Evolutionary conservation across 2,329 filamentous ascomycete species (phyloP), one percentile per base, ranked within the genome.

Genomic region (Aureobasidium subglaciale): DNA sequence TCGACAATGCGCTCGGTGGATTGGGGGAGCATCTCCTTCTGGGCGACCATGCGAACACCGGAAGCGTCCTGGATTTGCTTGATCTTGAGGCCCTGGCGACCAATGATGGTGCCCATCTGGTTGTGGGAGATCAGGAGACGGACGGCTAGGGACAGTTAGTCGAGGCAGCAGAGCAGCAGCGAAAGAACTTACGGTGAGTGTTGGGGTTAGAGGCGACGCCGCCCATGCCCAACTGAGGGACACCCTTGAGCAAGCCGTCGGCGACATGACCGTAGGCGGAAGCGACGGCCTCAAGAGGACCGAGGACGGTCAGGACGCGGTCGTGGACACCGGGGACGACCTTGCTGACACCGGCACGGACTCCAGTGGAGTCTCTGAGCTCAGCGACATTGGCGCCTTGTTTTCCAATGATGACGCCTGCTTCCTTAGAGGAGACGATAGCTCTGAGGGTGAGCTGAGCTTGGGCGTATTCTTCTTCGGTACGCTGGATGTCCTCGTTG

Each of bases 31-130:
- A 99, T 99, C 68, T 99, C 93, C 76, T 99, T 99, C 74, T 99
- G 93, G 37, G 93, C 93, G 46, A 99, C 91, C 93, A 99, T 99
- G 69, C 93, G 91, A 58, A 97, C 93, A 62, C 91, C 91, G 5
- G 93, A 97, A 27, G 85, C 86, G 71, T 99, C 93, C 72, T 99
- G 93, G 64, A 99, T 99, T 71, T 96, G 89, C 81, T 99, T 99
- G 80, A 99, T 99, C 80, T 97, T 99, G 63, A 96, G 80, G 58
- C 93, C 93, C 71, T 95, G 88, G 62, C 90, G 85, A 66, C 93
- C 93, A 69, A 99, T 99, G 75, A 99, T 96, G 66, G 93, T 99
- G 60, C 93, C 93, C 93, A 99, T 99, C 75, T 99, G 93, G 73
- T 97, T 97, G 78, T 99, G 92, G 30, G 93, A 99, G 73, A 99